phyloP scores from a whole-genome alignment of 2,329 filamentous ascomycete genomes.

The Thermoascus crustaceus region DNA sequence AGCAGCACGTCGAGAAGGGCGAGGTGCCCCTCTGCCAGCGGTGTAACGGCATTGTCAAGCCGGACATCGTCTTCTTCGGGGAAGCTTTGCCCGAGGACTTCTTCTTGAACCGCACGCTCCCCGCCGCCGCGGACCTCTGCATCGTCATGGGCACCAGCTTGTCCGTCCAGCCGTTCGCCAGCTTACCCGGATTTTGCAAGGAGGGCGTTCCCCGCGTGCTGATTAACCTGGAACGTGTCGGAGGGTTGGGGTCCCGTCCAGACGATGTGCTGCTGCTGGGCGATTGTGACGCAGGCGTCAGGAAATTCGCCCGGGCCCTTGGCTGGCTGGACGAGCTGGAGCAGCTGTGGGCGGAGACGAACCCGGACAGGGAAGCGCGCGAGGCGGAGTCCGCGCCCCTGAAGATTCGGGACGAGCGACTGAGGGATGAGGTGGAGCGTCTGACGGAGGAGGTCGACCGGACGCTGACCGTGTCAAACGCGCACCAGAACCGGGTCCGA shows the following conservation, averaged over 20 bases:
- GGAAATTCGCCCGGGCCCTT: constrained; percentile 66
- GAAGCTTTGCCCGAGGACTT: constrained; percentile 62
- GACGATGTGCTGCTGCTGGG: constrained; percentile 82
- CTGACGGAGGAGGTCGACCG: constrained; percentile 52
- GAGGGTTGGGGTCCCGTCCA: constrained; percentile 62
- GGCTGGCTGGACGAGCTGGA: constrained; percentile 86
- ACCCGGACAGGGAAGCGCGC: constrained; percentile 52
- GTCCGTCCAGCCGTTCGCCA: constrained; percentile 80
- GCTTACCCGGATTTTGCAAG: constrained; percentile 58
- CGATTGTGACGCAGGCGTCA: constrained; percentile 74
- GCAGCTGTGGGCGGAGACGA: constrained; percentile 59
- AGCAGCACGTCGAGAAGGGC: constrained; percentile 55
- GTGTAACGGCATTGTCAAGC: constrained; percentile 79
- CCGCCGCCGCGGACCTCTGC: constrained; percentile 61
- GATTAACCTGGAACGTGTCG: constrained; percentile 80
- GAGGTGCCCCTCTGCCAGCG: constrained; percentile 62
- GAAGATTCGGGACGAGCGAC: constrained; percentile 46
- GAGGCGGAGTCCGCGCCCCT: constrained; percentile 28
- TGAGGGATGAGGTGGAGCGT: constrained; percentile 51
- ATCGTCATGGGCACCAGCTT: constrained; percentile 87
- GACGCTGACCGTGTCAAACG: constrained; percentile 42
- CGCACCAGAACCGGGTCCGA: constrained; percentile 36
- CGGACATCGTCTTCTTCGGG: constrained; percentile 92
- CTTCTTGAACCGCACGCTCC: constrained; percentile 49
- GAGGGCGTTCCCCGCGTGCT: constrained; percentile 65